Percentiles rank a stretch among this genome's conserved stretches.
These are phyloP conservation scores for Phytophthora capsici DNA, from an alignment of 352 stramenopile genomes.

Conservation along the genomic window DNA sequence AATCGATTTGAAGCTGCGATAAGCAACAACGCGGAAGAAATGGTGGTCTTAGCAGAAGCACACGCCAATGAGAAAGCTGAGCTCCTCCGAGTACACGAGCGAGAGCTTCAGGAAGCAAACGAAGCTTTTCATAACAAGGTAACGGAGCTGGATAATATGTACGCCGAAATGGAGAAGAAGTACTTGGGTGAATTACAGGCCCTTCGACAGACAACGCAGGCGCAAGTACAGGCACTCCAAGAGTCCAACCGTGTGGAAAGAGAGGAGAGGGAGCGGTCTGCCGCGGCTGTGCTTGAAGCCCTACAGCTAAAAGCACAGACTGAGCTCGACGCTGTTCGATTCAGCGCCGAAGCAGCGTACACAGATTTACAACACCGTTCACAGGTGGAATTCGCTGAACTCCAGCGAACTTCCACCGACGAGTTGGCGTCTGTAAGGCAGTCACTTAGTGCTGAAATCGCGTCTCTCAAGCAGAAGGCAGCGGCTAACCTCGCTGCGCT, in stretches of 20 bases:
- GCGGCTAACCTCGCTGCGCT: slow-evolving; percentile 32
- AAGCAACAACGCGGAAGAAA: slow-evolving; percentile 54
- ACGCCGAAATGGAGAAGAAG: slow-evolving; percentile 32
- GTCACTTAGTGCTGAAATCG: slow-evolving; percentile 31
- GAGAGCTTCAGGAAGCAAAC: slow-evolving; percentile 30
- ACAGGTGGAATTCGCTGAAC: slow-evolving; percentile 22
- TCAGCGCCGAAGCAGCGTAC: slow-evolving; percentile 22
- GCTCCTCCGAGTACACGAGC: slow-evolving; percentile 34
- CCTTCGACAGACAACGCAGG: slow-evolving; percentile 35
- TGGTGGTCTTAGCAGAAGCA: slow-evolving; percentile 41
- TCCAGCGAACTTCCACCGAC: slow-evolving; percentile 28
- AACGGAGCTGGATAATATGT: slow-evolving; percentile 37
- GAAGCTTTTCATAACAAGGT: slow-evolving; percentile 39
- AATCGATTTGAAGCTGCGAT: slow-evolving; percentile 48
- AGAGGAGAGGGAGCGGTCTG: slow-evolving; percentile 18
- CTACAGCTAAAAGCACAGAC: slow-evolving; percentile 30
- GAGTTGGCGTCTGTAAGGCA: slow-evolving; percentile 18
- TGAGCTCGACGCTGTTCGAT: slow-evolving; percentile 35
- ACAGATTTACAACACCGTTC: slow-evolving; percentile 31
- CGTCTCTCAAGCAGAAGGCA: slow-evolving; percentile 28
- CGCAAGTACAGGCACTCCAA: slow-evolving; percentile 33
- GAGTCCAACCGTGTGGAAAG: slow-evolving; percentile 27
- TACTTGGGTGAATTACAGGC: slow-evolving; percentile 47
- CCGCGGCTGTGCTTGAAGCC: slow-evolving; percentile 30
- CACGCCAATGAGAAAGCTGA: slow-evolving; percentile 42